phyloP scores from a whole-genome alignment of 2,329 filamentous ascomycete species.

The Fusarium continuum region DNA sequence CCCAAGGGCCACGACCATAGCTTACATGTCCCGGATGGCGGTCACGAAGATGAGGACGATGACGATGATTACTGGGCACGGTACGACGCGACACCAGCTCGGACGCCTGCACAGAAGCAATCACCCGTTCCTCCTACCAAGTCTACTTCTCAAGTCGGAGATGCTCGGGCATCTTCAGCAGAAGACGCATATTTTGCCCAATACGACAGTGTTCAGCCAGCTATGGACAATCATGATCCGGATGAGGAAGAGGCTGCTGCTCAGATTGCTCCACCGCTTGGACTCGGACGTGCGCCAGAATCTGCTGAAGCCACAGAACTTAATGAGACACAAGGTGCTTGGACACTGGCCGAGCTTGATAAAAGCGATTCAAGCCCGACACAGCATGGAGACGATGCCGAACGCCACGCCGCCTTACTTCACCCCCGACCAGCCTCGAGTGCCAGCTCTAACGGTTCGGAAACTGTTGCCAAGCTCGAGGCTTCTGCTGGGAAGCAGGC shows the following conservation, averaged over 20 bases:
- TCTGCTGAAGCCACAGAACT: slow-evolving; percentile 33
- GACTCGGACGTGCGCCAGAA: slow-evolving; percentile 31
- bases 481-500: slow-evolving; percentile 64
- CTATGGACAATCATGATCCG: slow-evolving; percentile 83
- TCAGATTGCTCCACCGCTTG: slow-evolving; percentile 49
- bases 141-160: slow-evolving; percentile 37
- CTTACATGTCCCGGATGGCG: slow-evolving; percentile 21
- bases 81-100: slow-evolving; percentile 76
- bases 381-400: slow-evolving; percentile 43
- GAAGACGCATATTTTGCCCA: slow-evolving; percentile 80
- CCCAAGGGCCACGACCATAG: slow-evolving; percentile 17
- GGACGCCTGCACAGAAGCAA: slow-evolving; percentile 68
- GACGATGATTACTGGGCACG: slow-evolving; percentile 84
- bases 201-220: slow-evolving; percentile 81
- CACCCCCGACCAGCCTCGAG: slow-evolving; percentile 69
- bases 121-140: slow-evolving; percentile 66
- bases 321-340: slow-evolving; percentile 48
- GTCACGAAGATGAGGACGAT: slow-evolving; percentile 63
- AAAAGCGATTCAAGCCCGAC: slow-evolving; percentile 48
- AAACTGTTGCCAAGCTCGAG: slow-evolving; percentile 70
- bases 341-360: slow-evolving; percentile 57
- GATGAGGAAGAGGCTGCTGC: slow-evolving; percentile 66
- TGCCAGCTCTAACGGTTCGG: slow-evolving; percentile 63
- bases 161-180: slow-evolving; percentile 49
- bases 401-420: slow-evolving; percentile 53